Evolutionary conservation across 441 rosid species (phyloP), one percentile per base, ranked within the genome.

Genomic region (Raphanus hybrid): DNA sequence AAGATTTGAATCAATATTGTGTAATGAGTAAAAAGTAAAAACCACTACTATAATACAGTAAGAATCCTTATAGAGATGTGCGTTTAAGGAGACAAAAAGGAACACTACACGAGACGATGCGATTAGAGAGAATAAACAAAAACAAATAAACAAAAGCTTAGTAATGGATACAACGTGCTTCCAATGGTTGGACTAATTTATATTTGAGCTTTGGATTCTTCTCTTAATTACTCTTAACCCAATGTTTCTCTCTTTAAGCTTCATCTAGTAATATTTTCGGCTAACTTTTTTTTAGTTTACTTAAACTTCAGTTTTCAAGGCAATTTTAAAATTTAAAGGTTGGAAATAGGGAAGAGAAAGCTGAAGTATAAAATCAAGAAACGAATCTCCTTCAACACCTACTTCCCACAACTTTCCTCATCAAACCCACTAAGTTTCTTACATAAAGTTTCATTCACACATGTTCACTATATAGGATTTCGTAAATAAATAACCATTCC

Each of bases 111-210:
- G 70, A 88, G 83, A 82, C 72, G 64, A 72, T 72, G 63, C 67
- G 68, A 41, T 69, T 77, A 55, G 60, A 72, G 34, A 29, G 76
- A 71, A 71, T 39, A 39, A 8, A 50, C 7, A 50, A 14, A 50
- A 50, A 50, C 18, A 45, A 6, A 52, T 71, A 59, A 68, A 6
- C 39, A 80, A 77, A 68, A 67, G 70, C 20, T 39, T 41, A 41
- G 64, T 66, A 71, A 45, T 75, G 50, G 69, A 76, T 8, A 80
- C 81, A 74, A 87, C 94, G 91, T 90, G 91, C 82, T 85, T 85
- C 85, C 71, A 29, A 82, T 89, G 86, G 91, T 72, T 69, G 85
- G n/a, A 72, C 67, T 54, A 68, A 9, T 29, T 62, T 62, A 84
- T 18, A 86, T 82, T 87, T 57, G 85, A 82, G 83, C 86, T 80